These are phyloP conservation scores for Paulownia fortunei DNA, from an alignment of 257 asterid species.

Conservation along the genomic window DNA sequence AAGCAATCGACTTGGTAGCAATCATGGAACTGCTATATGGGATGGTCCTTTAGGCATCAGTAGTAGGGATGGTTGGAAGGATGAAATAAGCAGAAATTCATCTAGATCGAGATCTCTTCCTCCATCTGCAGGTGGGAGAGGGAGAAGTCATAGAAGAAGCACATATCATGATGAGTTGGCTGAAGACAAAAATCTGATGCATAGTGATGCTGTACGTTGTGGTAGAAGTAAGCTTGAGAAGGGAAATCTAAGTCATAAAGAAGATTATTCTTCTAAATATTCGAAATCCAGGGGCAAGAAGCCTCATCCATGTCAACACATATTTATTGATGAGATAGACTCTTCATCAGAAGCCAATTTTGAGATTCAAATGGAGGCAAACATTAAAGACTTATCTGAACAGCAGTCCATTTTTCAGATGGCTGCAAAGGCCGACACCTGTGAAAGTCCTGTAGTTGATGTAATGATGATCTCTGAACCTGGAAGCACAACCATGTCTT, in stretches of 20 bases:
- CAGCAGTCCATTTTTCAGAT: conserved; percentile 38
- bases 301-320: conserved; percentile 41
- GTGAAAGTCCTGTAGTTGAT: conserved; percentile 41
- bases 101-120: conserved; percentile 66
- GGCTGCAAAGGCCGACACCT: conserved; percentile 35
- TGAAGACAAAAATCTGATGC: conserved; percentile 36
- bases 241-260: conserved; percentile 46
- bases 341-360: conserved; percentile 50
- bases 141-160: conserved; percentile 49
- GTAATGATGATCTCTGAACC: conserved; percentile 40
- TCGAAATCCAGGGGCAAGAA: conserved; percentile 50
- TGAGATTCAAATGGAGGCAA: conserved; percentile 50
- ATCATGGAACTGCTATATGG: conserved; percentile 37
- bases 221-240: conserved; percentile 52
- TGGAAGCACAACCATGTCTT: conserved; percentile 42
- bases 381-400: conserved; percentile 42
- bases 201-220: conserved; percentile 35
- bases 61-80: conserved; percentile 85
- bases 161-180: conserved; percentile 41
- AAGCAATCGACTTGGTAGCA: conserved; percentile 34
- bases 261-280: conserved; percentile 41
- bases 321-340: conserved; percentile 36
- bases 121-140: conserved; percentile 51
- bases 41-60: conserved; percentile 68
- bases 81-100: conserved; percentile 50